A percentile compares a stretch with the other conserved stretches of the same genome.
Evolutionary conservation across 257 asterid genomes (phyloP).

Genomic region (Petrea volubilis): DNA sequence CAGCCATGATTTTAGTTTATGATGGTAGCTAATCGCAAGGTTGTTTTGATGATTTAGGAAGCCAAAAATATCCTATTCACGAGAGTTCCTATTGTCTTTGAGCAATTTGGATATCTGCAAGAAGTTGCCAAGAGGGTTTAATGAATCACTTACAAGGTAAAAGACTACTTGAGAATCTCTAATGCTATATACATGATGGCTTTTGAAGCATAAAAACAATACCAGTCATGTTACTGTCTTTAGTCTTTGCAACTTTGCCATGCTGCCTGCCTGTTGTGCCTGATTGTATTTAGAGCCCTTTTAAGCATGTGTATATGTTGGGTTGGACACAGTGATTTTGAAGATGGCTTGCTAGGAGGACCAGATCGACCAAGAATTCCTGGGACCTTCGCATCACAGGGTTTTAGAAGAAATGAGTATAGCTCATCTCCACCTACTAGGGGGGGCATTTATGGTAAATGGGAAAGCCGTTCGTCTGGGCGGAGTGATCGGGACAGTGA

Average conservation of each 20-base stretch:
- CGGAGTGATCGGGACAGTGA: constrained; percentile 77
- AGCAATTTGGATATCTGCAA: constrained; percentile 66
- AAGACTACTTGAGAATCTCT: constrained; percentile 6
- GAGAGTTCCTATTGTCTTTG: constrained; percentile 72
- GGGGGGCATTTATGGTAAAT: constrained; percentile 65
- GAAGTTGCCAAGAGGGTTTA: constrained; percentile 71
- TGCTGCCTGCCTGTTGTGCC: constrained; percentile 15
- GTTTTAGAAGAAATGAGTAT: constrained; percentile 62
- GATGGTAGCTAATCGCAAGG: constrained; percentile 10
- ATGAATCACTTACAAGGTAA: constrained; percentile 59
- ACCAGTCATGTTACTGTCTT: not conserved
- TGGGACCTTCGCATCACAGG: constrained; percentile 46
- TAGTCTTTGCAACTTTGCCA: not conserved
- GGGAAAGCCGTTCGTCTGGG: constrained; percentile 73
- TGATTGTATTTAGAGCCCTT: constrained; percentile 10
- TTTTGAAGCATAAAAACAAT: not conserved
- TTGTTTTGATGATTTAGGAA: constrained; percentile 54
- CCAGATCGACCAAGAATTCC: constrained; percentile 66
- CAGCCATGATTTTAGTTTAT: not conserved
- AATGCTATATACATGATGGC: not conserved
- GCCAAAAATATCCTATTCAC: constrained; percentile 50
- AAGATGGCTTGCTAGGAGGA: constrained; percentile 44
- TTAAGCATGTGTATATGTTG: constrained; percentile 19
- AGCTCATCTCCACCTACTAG: constrained; percentile 82
- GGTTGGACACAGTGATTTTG: constrained; percentile 60